Evolutionary conservation across 768 basidiomycete genomes (phyloP).

Genomic region (Tulasnella sp.): DNA sequence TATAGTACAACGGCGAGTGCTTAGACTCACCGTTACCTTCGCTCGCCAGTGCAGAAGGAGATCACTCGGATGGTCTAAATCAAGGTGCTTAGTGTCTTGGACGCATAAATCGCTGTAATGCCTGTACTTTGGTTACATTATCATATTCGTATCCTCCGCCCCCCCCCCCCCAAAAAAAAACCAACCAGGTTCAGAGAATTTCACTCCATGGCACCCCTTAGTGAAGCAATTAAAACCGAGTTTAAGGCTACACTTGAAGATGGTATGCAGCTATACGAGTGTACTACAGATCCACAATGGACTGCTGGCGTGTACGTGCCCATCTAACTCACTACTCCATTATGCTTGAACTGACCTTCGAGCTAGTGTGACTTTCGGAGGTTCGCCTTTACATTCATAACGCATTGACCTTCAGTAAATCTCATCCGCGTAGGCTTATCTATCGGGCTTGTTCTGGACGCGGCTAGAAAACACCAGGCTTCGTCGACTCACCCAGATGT

Average conservation of each 20-base stretch:
- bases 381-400: not conserved
- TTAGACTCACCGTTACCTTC: not conserved
- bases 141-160: not conserved
- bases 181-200: not conserved
- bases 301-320: slow-evolving; percentile 4
- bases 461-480: not conserved
- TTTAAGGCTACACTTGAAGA: not conserved
- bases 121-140: not conserved
- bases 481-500: not conserved
- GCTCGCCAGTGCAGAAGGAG: not conserved
- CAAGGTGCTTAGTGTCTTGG: not conserved
- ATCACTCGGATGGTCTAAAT: not conserved
- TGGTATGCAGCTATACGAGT: slow-evolving; percentile 15
- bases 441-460: not conserved
- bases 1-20: not conserved
- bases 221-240: not conserved
- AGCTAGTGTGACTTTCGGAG: slow-evolving; percentile 24
- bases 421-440: not conserved
- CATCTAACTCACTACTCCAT: not conserved
- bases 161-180: no score
- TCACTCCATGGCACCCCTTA: not conserved
- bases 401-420: not conserved
- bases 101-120: no score
- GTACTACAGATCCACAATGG: slow-evolving; percentile 13
- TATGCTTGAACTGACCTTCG: not conserved